Conservation (phyloP, 2,329 filamentous ascomycete genomes). For the Aspergillus transmontanensis region DNA sequence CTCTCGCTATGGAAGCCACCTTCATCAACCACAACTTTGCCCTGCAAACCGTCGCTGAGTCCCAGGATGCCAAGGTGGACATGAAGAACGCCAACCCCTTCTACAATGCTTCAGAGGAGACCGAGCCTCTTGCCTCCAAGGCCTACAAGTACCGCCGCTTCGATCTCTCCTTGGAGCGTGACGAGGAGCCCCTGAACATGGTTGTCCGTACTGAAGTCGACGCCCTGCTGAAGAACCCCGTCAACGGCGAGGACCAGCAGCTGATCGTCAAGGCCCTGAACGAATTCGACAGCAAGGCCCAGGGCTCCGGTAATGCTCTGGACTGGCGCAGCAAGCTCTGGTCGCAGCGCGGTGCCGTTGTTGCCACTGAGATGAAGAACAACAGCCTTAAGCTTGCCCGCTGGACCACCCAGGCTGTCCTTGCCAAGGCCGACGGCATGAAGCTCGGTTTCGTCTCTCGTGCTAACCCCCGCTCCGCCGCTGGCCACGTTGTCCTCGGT, state of each 20-base stretch:
- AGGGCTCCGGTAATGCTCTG: constrained; percentile 88
- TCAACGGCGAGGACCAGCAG: constrained; percentile 87
- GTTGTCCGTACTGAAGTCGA: constrained; percentile 95
- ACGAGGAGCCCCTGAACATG: constrained; percentile 90
- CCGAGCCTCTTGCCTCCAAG: constrained; percentile 91
- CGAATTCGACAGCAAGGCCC: constrained; percentile 98
- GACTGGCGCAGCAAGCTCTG: constrained; percentile 97
- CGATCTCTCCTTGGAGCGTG: constrained; percentile 85
- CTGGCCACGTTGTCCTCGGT: constrained; percentile 92
- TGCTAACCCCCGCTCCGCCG: constrained; percentile 85
- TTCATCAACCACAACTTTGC: constrained; percentile 99
- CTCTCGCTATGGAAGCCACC: constrained; percentile 93
- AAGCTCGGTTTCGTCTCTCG: constrained; percentile 98
- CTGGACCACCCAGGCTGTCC: constrained; percentile 96
- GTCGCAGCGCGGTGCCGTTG: constrained; percentile 91
- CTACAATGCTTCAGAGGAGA: constrained; percentile 92
- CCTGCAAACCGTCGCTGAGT: constrained; percentile 90
- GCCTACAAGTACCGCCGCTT: constrained; percentile 98
- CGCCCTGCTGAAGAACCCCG: constrained; percentile 91
- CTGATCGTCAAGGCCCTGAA: constrained; percentile 94
- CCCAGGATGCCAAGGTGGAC: constrained; percentile 72
- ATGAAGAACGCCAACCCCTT: constrained; percentile 94
- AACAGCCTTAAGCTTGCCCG: constrained; percentile 98
- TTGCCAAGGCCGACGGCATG: constrained; percentile 97
- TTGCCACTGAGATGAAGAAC: constrained; percentile 99